Evolutionary conservation across 371 early-diverging fungal species (phyloP), one percentile per base, ranked within the genome.

Genomic region (Mucor velutinosus): DNA sequence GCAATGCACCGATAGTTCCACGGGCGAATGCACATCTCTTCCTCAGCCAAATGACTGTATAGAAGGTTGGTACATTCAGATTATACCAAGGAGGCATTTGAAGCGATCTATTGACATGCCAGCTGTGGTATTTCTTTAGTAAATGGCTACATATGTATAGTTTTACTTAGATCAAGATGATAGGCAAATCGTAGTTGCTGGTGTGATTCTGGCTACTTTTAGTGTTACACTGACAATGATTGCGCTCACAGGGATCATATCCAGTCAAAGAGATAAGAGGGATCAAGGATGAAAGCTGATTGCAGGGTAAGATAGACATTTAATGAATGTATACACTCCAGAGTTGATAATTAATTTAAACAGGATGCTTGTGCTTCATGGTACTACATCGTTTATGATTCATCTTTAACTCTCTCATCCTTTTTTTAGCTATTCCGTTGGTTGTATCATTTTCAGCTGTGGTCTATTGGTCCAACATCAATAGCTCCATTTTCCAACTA

Each of bases 211-310:
- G n/a, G 69, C 69, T 35, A 56, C 61, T n/a, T 67, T 76, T 23
- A 61, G 67, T 25, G 74, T 72, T 29, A 61, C 65, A 32, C 51
- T 76, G 63, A 74, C 74, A 10, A 58, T 76, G 15, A 53, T 76
- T 30, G 74, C 71, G 39, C 51, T 76, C 12, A 33, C 71, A 33
- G 74, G 74, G 14, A 68, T 72, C 25, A 74, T 76, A 47, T 76
- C 69, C 25, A 76, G 74, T 45, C 49, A 58, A 30, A 64, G 71
- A 53, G 60, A 74, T 43, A 76, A 74, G 25, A 56, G 76, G 35
- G 76, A 68, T 30, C 67, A 66, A 59, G 76, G 76, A 33, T 76
- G 76, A 74, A 76, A 76, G 25, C 30, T 76, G 7, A 60, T 76
- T 59, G 53, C 74, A 49, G 69, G 69, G 77, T 76, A 76, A 49